Evolutionary conservation across 106 monocot species (phyloP).

Genomic region (Dioscorea alata): DNA sequence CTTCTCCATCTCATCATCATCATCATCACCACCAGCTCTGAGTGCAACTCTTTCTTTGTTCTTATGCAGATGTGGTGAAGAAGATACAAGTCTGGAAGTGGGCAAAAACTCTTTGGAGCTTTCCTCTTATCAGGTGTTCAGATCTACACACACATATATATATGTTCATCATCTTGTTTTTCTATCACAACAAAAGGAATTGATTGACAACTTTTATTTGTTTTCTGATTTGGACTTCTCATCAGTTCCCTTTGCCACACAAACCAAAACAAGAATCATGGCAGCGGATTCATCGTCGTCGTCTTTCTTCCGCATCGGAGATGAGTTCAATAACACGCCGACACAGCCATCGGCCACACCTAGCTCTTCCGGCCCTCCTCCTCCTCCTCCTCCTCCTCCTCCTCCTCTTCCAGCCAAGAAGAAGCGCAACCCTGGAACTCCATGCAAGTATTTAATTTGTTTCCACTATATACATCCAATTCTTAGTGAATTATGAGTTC

Average conservation of each 20-base stretch:
- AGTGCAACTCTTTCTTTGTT: neutral
- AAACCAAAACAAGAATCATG: neutral
- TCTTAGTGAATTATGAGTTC: too few relatives aligned
- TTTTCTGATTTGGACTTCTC: slow-evolving; percentile 14
- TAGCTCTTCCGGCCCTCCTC: slow-evolving; percentile 10
- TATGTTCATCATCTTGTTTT: too few relatives aligned
- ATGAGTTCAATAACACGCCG: slow-evolving; percentile 39
- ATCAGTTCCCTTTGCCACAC: neutral
- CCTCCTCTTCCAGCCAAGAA: slow-evolving; percentile 24
- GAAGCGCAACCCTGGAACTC: slow-evolving; percentile 58
- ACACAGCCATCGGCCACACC: slow-evolving; percentile 10
- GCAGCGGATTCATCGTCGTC: slow-evolving; percentile 31
- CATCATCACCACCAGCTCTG: too few relatives aligned
- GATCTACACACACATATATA: too few relatives aligned
- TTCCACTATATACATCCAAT: too few relatives aligned
- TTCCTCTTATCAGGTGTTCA: neutral
- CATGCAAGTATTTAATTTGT: slow-evolving; percentile 37
- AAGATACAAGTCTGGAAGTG: neutral
- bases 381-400: slow-evolving; percentile 3
- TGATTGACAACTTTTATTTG: slow-evolving; percentile 8
- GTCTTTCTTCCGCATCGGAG: slow-evolving; percentile 42
- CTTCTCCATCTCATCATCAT: neutral
- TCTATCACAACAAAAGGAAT: slow-evolving; percentile 11
- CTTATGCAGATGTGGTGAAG: neutral
- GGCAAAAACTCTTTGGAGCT: neutral